A percentile compares a stretch with the other conserved stretches of the same genome.
Evolutionary conservation across 495 filamentous ascomycete genomes (phyloP).

Genomic region (Tuber indicum): DNA sequence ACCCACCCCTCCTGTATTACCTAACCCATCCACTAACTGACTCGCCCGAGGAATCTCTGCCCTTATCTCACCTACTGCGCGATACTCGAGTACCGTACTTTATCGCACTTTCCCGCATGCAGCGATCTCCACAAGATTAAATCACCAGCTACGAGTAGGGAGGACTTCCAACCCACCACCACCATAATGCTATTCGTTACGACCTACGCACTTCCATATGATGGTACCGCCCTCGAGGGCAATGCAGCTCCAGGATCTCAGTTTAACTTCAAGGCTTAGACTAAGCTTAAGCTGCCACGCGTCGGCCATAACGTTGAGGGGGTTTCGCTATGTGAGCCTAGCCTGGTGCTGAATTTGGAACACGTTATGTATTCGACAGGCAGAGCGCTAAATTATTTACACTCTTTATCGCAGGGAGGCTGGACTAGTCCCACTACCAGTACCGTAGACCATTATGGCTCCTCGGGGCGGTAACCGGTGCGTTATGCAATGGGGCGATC

Average conservation of each 20-base stretch:
- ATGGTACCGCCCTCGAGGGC: neutral
- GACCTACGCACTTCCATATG: no score
- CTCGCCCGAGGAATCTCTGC: no score
- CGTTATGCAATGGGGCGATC: neutral
- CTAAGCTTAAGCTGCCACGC: neutral
- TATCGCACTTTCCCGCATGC: neutral
- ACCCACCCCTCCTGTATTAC: neutral
- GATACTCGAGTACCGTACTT: neutral
- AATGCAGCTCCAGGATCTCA: neutral
- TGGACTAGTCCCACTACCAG: no score
- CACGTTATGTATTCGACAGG: neutral
- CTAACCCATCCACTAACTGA: neutral
- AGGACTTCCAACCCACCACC: neutral
- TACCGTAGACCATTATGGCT: no score
- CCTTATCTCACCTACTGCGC: neutral
- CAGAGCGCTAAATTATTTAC: neutral
- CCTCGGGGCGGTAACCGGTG: neutral
- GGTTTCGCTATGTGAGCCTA: neutral
- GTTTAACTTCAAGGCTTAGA: neutral
- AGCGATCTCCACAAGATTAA: neutral
- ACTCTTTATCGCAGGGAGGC: neutral
- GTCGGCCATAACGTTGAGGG: neutral
- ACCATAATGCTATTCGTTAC: neutral
- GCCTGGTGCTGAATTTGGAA: neutral
- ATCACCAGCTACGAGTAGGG: no score